Base-by-base conservation (phyloP, 176 grass and related monocot genomes). In the Dactylis glomerata region DNA sequence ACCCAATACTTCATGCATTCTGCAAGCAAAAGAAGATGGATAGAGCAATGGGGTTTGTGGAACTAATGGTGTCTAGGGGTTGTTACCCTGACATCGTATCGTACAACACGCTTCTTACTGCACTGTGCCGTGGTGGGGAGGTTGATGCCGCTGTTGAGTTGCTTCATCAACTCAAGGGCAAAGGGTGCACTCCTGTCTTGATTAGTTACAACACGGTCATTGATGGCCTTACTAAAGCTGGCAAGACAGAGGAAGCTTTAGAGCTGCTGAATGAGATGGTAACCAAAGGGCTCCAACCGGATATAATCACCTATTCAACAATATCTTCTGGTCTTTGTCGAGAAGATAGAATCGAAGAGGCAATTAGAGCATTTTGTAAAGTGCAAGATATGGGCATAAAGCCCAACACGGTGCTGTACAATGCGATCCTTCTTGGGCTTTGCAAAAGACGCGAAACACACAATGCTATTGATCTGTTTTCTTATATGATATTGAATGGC, bases 51-150 rank as follows among this genome's bases (percentile, higher is more conserved):
- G 72, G 34, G 0, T 92, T 92, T 52, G 68, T 92, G 28, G 85
- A 87, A 6, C 80, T 83, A 26, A 92, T 92, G 87, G 79, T 92
- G 44, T 90, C 87, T 12, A 87, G 78, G 37, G 84, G 91, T 31
- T 92, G 87, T 52, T 89, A 85, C 15, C 91, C 91, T 2, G 91
- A 92, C 75, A 92, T 92, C 8, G 87, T 92, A 52, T 90, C 88
- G 45, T 92, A 92, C 84, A 92, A 92, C 82, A 92, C 85, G 26
- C 82, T 92, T 40, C 91, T 92, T 54, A 84, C 87, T 10, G 91
- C 84, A 2, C 84, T 92, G 8, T 92, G 91, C 71, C 88, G 88
- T 62, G 78, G 82, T 37, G 91, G 91, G 13, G 88, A 92, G 71
- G 77, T 86, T 27, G 81, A 85, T 62, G 81, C 84, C 40, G 91